These are phyloP conservation scores for Guillardia theta DNA, from an alignment of 78 protist species.

Conservation along the genomic window DNA sequence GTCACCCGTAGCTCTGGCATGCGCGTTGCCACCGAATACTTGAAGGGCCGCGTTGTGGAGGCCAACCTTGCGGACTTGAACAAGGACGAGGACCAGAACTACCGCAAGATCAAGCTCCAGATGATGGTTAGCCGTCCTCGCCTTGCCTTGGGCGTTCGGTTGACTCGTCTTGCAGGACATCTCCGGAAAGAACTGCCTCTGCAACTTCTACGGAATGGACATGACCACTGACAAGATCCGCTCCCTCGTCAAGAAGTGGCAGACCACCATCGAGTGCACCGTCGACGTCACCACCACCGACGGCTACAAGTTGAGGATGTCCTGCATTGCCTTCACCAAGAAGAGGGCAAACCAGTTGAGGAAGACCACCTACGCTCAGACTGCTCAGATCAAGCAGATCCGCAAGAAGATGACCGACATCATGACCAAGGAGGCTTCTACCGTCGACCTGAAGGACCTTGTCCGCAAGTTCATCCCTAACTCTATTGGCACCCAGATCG, in stretches of 20 bases:
- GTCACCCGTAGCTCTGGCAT: constrained; percentile 93
- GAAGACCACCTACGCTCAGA: constrained; percentile 94
- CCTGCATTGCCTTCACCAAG: constrained; percentile 96
- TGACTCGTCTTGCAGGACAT: constrained; percentile 88
- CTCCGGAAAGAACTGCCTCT: constrained; percentile 84
- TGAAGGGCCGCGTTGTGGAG: constrained; percentile 97
- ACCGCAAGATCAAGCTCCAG: constrained; percentile 91
- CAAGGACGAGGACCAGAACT: constrained; percentile 85
- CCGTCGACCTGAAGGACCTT: constrained; percentile 73
- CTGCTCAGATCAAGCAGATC: constrained; percentile 78
- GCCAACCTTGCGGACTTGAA: constrained; percentile 92
- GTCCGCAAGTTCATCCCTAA: constrained; percentile 87
- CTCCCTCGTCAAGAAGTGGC: constrained; percentile 95
- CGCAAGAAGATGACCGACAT: constrained; percentile 92
- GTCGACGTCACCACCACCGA: constrained; percentile 91
- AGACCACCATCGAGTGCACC: constrained; percentile 92
- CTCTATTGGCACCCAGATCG: constrained; percentile 88
- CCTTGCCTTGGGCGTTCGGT: neutral
- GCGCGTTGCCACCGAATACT: constrained; percentile 87
- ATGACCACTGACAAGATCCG: constrained; percentile 98
- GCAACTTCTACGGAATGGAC: constrained; percentile 97
- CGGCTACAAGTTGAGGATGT: constrained; percentile 91
- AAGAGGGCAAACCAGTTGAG: constrained; percentile 64
- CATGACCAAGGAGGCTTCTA: constrained; percentile 79
- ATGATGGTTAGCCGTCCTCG: neutral